Base-by-base conservation (phyloP, 169 alveolate genomes). In the Eimeria nieschulzi region DNA sequence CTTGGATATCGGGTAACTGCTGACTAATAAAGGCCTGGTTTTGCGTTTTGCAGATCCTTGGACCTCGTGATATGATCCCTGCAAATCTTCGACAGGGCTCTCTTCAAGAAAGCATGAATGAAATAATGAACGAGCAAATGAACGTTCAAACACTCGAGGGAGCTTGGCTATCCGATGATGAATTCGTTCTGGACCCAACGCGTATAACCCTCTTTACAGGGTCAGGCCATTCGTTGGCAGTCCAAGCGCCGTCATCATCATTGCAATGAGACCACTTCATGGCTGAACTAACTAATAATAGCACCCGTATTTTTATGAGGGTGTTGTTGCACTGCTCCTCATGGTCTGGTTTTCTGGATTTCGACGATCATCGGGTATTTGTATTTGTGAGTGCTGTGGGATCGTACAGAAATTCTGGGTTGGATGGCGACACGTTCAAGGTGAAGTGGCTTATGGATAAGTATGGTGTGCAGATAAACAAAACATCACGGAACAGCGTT, bases 371-470 rank as follows among this genome's bases (percentile, higher is more conserved):
- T 72, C 2, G 10, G 82, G 82, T 33, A 33, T 33, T 9, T 33
- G 82, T 72, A 12, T 33, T n/a, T 10, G 25, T 72, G 53, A 12
- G 53, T 23, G 15, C 33, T 68, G 78, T 10, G 39, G 78, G 78
- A 68, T 33, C 46, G 13, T 51, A 10, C 75, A 79, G 87, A 51
- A 0, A 26, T 13, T 64, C 80, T 3, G 95, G 95, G 17, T 73
- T 94, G 23, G 95, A 94, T 51, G 95, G 95, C 79, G 95, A 94
- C 66, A 94, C 95, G 54, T 94, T 94, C 64, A 94, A 94, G 64
- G 95, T 94, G 75, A 94, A 94, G 63, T 94, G 95, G 95, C 91
- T 94, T 53, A 94, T 94, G 95, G 95, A 94, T 51, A 94, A 87
- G 71, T 94, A 94, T 82, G 95, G 95, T 7, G 82, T 94, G 10